Evolutionary conservation across 495 filamentous ascomycete genomes (phyloP), one percentile per base, ranked within the genome.

Genomic region (Xylaria castorea): DNA sequence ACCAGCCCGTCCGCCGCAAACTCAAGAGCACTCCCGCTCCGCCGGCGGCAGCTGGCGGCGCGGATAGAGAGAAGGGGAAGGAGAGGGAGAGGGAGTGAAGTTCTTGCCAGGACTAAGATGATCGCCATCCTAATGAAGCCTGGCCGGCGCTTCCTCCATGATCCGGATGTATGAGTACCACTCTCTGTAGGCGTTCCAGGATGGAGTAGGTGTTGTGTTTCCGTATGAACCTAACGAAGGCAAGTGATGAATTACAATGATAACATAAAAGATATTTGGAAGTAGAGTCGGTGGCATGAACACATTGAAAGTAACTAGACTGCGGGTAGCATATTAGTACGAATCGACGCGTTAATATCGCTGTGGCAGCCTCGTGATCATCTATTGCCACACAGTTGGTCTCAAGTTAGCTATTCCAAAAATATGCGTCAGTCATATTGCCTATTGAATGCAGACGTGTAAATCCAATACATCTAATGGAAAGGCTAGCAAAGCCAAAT

Each of bases 1-100:
- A 98, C 82, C 86, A 92, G 80, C 92, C 92, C 4, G 87, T 89
- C 57, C 87, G 89, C 71, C 85, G 89, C 81, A 87, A 90, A 80
- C 80, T 84, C 53, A 84, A 83, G 73, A 44, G 53, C 14, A 75
- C 78, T n/a, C 66, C 77, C 1, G 74, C 73, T 0, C 60, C 75
- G 32, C 1, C 74, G 38, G 46, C 74, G 38, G 46, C 70, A 14
- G 32, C 68, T 20, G 34, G 34, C 11, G 61, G 34, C 25, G 25
- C 61, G 20, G 70, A 71, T 12, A 66, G 50, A 58, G 74, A 73
- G 25, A 73, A 68, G 46, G 71, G 65, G 11, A 73, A 73, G 40
- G 71, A 68, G 16, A 58, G 66, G 42, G 71, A 61, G 14, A 61
- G 64, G 44, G 64, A 68, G 32, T 67, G n/a, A 72, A 18, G 3